Base-by-base conservation (phyloP, 345 rosid species). In the Mallotus nudiflorus region DNA sequence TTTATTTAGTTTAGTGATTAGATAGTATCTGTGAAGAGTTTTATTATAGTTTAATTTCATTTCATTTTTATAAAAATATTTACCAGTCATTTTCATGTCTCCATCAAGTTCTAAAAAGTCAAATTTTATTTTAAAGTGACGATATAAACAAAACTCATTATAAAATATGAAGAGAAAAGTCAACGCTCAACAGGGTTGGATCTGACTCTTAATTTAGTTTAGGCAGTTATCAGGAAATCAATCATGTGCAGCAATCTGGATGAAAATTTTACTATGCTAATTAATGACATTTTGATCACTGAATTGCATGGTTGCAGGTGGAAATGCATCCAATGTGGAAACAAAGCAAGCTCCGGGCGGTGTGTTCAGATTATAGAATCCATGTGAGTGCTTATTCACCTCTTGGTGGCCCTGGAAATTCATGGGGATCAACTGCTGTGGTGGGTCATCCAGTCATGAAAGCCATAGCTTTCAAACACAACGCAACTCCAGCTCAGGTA, bases 291-390 rank as follows among this genome's bases (percentile, higher is more conserved):
- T 51, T 65, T 64, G 39, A 18, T 16, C 19, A 39, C 19, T 51
- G 59, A 33, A 29, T 11, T 9, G 46, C 7, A 13, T 14, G 66
- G 20, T 11, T 35, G 14, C 67, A 92, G 97, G 97, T 91, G 80
- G 98, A 93, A 78, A 93, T 91, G 98, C 98, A 93, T 79, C 97
- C 97, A 10, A 79, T 82, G 86, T 91, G 98, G 98, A 87, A 87
- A 80, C 97, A 91, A 82, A 75, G 74, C 62, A 88, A 80, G 80
- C 87, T 93, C 22, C 70, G 98, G 46, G 76, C 82, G 62, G 83
- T 81, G 10, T 93, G 98, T 57, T 78, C 68, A 13, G 87, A 88
- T 27, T 62, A 81, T 76, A 83, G 81, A 22, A 86, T 91, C 74
- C 96, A 89, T 65, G 87, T 91, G 5, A 91, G 98, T 70, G 97